phyloP scores from a whole-genome alignment of 768 basidiomycete species.

The Boletus sp. region DNA sequence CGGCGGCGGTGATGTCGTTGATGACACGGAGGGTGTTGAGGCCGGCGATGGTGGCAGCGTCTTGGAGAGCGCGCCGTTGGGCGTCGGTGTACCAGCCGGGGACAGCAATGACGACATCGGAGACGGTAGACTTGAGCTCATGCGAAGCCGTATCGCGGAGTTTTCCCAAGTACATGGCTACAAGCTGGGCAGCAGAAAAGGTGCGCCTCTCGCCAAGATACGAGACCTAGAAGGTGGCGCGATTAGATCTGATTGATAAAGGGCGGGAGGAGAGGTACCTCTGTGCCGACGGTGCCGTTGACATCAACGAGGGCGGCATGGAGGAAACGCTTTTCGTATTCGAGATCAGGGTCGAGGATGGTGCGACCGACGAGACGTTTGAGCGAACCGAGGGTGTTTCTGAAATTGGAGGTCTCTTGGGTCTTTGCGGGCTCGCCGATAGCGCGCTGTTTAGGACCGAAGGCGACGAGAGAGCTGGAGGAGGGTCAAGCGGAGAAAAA shows the following conservation, averaged over 20 bases:
- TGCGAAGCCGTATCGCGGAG: slow-evolving; percentile 80
- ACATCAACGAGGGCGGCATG: slow-evolving; percentile 85
- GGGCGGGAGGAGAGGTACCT: slow-evolving; percentile 46
- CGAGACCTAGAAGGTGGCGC: slow-evolving; percentile 55
- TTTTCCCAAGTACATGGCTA: slow-evolving; percentile 88
- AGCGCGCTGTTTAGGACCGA: slow-evolving; percentile 84
- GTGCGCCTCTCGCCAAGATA: slow-evolving; percentile 78
- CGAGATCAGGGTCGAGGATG: slow-evolving; percentile 74
- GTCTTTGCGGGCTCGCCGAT: slow-evolving; percentile 97
- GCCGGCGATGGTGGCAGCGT: slow-evolving; percentile 85
- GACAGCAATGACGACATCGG: slow-evolving; percentile 92
- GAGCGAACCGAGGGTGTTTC: slow-evolving; percentile 91
- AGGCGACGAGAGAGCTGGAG: slow-evolving; percentile 86
- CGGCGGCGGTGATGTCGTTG: slow-evolving; percentile 94
- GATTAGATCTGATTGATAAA: slow-evolving; percentile 13
- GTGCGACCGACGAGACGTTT: slow-evolving; percentile 89
- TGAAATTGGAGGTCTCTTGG: slow-evolving; percentile 96
- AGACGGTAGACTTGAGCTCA: slow-evolving; percentile 84
- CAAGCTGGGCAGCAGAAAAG: slow-evolving; percentile 88
- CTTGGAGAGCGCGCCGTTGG: slow-evolving; percentile 86
- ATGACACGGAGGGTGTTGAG: slow-evolving; percentile 92
- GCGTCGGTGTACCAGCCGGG: slow-evolving; percentile 96
- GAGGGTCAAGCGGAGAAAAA: background rate
- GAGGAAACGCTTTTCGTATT: slow-evolving; percentile 88
- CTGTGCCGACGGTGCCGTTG: slow-evolving; percentile 75